These are phyloP conservation scores for Falciphora oryzae DNA, from an alignment of 2,329 filamentous ascomycete genomes.

Conservation along the genomic window DNA sequence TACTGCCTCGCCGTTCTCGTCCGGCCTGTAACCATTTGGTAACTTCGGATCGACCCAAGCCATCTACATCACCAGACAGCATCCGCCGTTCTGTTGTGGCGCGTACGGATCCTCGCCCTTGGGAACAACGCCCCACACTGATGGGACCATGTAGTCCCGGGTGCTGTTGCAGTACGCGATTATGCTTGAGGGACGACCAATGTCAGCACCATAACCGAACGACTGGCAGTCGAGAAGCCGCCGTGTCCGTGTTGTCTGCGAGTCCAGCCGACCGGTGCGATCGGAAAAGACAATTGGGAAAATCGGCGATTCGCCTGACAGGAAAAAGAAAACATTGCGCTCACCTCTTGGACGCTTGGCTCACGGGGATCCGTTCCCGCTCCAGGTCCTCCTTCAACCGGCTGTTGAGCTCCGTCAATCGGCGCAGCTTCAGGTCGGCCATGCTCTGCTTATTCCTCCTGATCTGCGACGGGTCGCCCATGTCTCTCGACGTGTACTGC, in stretches of 20 bases:
- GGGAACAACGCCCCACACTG: constrained; percentile 90
- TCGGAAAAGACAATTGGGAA: constrained; percentile 14
- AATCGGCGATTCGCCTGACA: background rate
- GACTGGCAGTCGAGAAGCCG: background rate
- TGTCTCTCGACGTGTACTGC: constrained; percentile 61
- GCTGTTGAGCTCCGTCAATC: constrained; percentile 94
- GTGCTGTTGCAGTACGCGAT: constrained; percentile 98
- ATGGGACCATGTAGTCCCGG: constrained; percentile 98
- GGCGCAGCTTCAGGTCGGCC: constrained; percentile 94
- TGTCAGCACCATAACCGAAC: constrained; percentile 12
- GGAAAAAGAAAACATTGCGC: constrained; percentile 19
- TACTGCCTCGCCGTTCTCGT: background rate
- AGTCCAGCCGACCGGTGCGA: background rate
- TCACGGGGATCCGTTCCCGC: constrained; percentile 90
- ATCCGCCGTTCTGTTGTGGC: constrained; percentile 85
- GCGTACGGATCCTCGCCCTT: constrained; percentile 98
- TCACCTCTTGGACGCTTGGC: constrained; percentile 83
- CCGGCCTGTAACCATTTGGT: background rate
- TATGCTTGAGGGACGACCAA: constrained; percentile 54
- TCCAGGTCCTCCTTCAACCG: constrained; percentile 93
- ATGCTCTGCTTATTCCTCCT: constrained; percentile 98
- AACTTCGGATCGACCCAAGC: background rate
- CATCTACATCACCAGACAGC: constrained; percentile 87
- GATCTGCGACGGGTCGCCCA: constrained; percentile 61
- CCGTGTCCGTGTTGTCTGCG: background rate